Base-by-base conservation (phyloP, 2,329 filamentous ascomycete species). In the Endoconidiophora laricicola region DNA sequence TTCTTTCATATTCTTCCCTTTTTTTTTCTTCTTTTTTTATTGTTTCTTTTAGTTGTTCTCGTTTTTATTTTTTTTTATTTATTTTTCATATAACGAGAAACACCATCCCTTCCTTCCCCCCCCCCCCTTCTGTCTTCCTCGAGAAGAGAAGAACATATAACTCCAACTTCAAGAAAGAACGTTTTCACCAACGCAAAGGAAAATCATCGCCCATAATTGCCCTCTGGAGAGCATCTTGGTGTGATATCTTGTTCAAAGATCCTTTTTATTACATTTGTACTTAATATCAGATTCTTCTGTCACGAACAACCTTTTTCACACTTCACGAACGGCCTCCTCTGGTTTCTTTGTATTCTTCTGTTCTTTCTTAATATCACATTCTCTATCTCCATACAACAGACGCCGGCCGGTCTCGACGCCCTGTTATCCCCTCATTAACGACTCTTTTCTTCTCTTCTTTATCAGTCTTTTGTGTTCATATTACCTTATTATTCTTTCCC, bases 11-110 rank as follows among this genome's bases (percentile, higher is more conserved):
- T 3, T 37, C 38, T 42, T 49, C 26, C 43, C 37, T 26, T 36
- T 42, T 50, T 55, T 44, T 23, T 37, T 44, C 39, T 37, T 46
- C 18, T 14, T 45, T 37, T 43, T 46, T 51, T 29, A 42, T 20
- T 33, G 23, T 36, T 16, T 33, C 33, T 46, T 45, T 46, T 7
- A 50, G 42, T 46, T 23, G 29, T 33, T 41, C 24, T 44, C 18
- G 37, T 5, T 29, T n/a, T 41, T 40, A n/a, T 18, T 46, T 20
- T 44, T 26, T 29, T 49, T 41, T 40, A 12, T 46, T 46, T n/a
- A 22, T n/a, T 24, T 16, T n/a, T 24, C 14, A 23, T 20, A 23
- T 44, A 33, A 33, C 26, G 26, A 33, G 26, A 33, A 18, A 33
- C 6, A 33, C 26, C 3, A 33, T 33, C 26, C 26, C 2, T 29